Percentiles rank a stretch among this genome's conserved stretches.
phyloP scores from a whole-genome alignment of 352 stramenopile genomes.

The Phytophthora kernoviae region DNA sequence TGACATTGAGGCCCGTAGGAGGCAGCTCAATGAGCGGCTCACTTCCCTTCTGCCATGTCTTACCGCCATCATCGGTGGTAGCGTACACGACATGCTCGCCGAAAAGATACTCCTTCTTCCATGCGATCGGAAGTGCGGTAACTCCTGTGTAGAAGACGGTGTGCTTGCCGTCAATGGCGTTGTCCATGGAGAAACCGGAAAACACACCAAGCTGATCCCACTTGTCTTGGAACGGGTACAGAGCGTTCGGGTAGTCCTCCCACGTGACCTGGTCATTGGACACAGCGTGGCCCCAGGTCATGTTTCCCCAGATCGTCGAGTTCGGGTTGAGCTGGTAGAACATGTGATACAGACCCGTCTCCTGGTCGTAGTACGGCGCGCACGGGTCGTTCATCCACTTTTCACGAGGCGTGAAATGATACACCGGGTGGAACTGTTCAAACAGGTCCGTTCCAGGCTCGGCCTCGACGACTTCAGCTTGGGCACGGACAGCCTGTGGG shows the following conservation, averaged over 20 bases:
- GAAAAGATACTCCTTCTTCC: conserved; percentile 58
- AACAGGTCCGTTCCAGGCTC: conserved; percentile 47
- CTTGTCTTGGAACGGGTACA: conserved; percentile 54
- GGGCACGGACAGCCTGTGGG: conserved; percentile 16
- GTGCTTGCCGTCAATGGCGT: conserved; percentile 65
- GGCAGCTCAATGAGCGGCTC: conserved; percentile 55
- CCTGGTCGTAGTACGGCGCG: conserved; percentile 70
- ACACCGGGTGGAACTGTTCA: conserved; percentile 62
- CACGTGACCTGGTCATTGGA: conserved; percentile 76
- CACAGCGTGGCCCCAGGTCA: conserved; percentile 80
- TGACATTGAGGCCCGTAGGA: conserved; percentile 56
- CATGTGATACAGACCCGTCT: conserved; percentile 72
- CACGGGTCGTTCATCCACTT: conserved; percentile 90
- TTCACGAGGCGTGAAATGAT: conserved; percentile 63
- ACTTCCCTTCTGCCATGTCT: conserved; percentile 64
- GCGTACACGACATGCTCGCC: conserved; percentile 75
- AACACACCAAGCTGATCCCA: conserved; percentile 81
- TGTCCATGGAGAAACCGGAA: conserved; percentile 65
- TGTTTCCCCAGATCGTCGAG: conserved; percentile 64
- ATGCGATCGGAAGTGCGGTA: conserved; percentile 46
- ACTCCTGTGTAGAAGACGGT: conserved; percentile 75
- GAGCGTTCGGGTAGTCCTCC: conserved; percentile 64
- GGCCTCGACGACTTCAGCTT: conserved; percentile 26
- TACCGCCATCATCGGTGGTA: conserved; percentile 57
- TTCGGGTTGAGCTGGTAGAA: conserved; percentile 83